Conservation (phyloP, 192 early-diverging fungal species). For the Coemansia sp. region DNA sequence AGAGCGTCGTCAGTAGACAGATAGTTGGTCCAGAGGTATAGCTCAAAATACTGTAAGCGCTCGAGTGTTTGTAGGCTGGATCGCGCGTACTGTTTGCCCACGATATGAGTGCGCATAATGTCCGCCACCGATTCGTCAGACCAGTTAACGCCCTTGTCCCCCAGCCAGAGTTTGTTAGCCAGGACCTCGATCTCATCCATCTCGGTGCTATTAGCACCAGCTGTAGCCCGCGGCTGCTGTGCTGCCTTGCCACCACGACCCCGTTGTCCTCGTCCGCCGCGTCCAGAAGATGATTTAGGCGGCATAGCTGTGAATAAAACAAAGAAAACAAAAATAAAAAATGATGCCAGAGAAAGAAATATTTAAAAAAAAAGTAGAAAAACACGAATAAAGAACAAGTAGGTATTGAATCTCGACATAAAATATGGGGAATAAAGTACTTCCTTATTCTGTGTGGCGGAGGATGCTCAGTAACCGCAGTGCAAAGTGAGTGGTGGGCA, state of each 20-base stretch:
- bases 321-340: background rate
- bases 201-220: background rate
- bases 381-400: background rate
- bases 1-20: constrained; percentile 1
- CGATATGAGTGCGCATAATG: constrained; percentile 10
- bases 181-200: background rate
- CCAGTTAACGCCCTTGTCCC: constrained; percentile 9
- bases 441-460: background rate
- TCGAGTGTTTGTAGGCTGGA: constrained; percentile 20
- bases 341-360: background rate
- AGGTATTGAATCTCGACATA: background rate
- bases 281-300: background rate
- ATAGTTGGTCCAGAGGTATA: constrained; percentile 79
- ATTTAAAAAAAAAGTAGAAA: background rate
- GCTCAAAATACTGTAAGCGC: constrained; percentile 42
- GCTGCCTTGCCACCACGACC: background rate
- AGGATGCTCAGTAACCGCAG: constrained; percentile 32
- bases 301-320: background rate
- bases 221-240: background rate
- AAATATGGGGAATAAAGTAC: background rate
- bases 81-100: constrained; percentile 2
- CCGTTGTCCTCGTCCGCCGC: background rate
- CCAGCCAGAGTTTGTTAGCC: constrained; percentile 21
- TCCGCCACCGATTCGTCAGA: constrained; percentile 1
- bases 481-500: constrained; percentile 18